Base-by-base conservation (phyloP, 257 asterid genomes). In the Linaria vulgaris region DNA sequence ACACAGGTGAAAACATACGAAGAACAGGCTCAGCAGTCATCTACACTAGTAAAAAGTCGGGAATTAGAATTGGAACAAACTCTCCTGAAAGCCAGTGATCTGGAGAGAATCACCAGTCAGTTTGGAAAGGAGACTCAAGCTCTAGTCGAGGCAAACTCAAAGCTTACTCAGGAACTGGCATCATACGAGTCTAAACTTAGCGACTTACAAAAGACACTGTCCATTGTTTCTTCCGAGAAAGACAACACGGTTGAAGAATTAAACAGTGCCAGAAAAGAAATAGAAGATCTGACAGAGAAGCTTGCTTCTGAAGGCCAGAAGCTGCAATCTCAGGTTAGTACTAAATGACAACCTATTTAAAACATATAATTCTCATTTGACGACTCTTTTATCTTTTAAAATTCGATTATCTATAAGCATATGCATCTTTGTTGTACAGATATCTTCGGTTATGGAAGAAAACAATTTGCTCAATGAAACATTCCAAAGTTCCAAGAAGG, bases 291-390 rank as follows among this genome's bases (percentile, higher is more conserved):
- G 64, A 84, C 81, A 20, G 74, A 64, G 39, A 72, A 74, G 68
- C 84, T 88, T 20, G 72, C 67, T 57, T 80, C 94, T 38, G 94
- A 91, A 77, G 78, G 87, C 62, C 74, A 88, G 67, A 86, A 78
- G 74, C 84, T 85, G 30, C 91, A 86, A 69, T 76, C 90, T 54
- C 96, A 91, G 96, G 96, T 91, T 62, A 53, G 78, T 61, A 43
- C 59, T 56, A 22, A 34, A 27, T 39, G 13, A 22, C 31, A 59
- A 38, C 14, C 23, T 64, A 23, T 27, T 56, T 46, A 15, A 11
- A 39, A 23, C 21, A 12, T 38, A 7, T 31, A 43, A 46, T 59
- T 13, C 34, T 12, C 25, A 5, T 57, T 69, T 52, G 19, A 24
- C 24, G 27, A 50, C 14, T 41, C 17, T 44, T 31, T 46, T 25